Conservation (phyloP, 2,329 filamentous ascomycete genomes). For the Aquanectria penicillioides region DNA sequence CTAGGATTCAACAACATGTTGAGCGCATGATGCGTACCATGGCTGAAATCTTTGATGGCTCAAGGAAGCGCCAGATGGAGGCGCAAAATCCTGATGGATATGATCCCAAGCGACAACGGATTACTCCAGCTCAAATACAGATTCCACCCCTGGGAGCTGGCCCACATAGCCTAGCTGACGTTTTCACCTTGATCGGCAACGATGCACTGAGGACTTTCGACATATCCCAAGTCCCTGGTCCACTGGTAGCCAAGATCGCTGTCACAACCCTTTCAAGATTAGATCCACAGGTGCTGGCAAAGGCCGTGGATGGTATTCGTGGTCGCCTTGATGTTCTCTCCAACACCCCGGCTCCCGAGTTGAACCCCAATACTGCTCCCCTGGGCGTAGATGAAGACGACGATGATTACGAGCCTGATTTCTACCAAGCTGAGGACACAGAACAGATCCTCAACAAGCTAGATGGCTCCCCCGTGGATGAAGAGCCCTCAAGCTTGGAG, state of each 20-base stretch:
- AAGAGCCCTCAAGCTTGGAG: slow-evolving; percentile 43
- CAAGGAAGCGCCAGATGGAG: slow-evolving; percentile 79
- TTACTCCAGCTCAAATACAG: slow-evolving; percentile 59
- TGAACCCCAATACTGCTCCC: slow-evolving; percentile 68
- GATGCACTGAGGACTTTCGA: slow-evolving; percentile 81
- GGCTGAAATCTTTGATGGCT: slow-evolving; percentile 82
- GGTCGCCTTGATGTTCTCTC: slow-evolving; percentile 59
- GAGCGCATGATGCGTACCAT: slow-evolving; percentile 84
- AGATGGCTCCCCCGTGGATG: slow-evolving; percentile 71
- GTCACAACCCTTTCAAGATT: slow-evolving; percentile 80
- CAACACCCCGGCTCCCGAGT: slow-evolving; percentile 53
- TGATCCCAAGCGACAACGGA: slow-evolving; percentile 85
- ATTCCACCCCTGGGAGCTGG: slow-evolving; percentile 80
- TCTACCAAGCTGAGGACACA: slow-evolving; percentile 78
- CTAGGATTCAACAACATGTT: slow-evolving; percentile 86
- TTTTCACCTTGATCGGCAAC: slow-evolving; percentile 86
- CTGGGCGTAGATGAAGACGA: slow-evolving; percentile 83
- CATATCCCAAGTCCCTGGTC: slow-evolving; percentile 79
- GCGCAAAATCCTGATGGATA: slow-evolving; percentile 76
- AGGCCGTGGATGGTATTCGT: slow-evolving; percentile 75
- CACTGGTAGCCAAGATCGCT: slow-evolving; percentile 83
- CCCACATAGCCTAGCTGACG: slow-evolving; percentile 79
- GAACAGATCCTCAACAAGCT: slow-evolving; percentile 83
- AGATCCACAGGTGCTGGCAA: slow-evolving; percentile 73
- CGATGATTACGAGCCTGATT: slow-evolving; percentile 88